Evolutionary conservation across 2,329 filamentous ascomycete species (phyloP), one percentile per base, ranked within the genome.

Genomic region (Phyllosticta citribraziliensis): DNA sequence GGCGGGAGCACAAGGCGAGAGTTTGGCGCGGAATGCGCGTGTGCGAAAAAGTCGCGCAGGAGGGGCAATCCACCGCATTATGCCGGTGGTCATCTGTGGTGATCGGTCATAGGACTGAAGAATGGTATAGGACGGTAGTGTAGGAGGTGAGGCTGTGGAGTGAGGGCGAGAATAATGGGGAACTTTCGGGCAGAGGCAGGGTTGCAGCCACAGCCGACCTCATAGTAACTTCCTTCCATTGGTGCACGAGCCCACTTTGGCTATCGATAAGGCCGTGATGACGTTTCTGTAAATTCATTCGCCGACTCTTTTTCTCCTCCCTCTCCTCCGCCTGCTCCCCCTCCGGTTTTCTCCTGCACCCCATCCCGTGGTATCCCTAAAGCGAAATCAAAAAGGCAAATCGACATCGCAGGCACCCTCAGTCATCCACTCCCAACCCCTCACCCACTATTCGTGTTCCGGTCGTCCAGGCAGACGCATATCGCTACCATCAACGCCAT

Each of bases 381-480:
- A 24, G 14, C 52, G 19, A 24, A 27, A 24, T 5, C 52, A 11
- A 9, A 11, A 14, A 24, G 17, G 17, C 14, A 27, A 5, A n/a
- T 10, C 10, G 14, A n/a, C 33, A 17, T 17, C 40, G 17, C 40
- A 47, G 17, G n/a, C 6, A 47, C 40, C 40, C 3, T 14, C 40
- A n/a, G 17, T 17, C 17, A 40, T 30, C 27, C 27, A 10, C 22
- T 8, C 27, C 27, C 27, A 5, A 30, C 27, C 6, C 14, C 8
- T 17, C 8, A 52, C 19, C 52, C n/a, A 14, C 51, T 54, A 25
- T 82, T 78, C 55, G 84, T 82, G 62, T 86, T 82, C 75, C 80
- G 81, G 78, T 88, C 85, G 65, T 89, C 87, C 63, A 89, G 74
- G 63, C 82, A 84, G 58, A 89, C 84, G 68, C 85, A 88, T 67